Conservation (phyloP, 1,284 basidiomycete genomes). For the Fomitopsis pinicola region DNA sequence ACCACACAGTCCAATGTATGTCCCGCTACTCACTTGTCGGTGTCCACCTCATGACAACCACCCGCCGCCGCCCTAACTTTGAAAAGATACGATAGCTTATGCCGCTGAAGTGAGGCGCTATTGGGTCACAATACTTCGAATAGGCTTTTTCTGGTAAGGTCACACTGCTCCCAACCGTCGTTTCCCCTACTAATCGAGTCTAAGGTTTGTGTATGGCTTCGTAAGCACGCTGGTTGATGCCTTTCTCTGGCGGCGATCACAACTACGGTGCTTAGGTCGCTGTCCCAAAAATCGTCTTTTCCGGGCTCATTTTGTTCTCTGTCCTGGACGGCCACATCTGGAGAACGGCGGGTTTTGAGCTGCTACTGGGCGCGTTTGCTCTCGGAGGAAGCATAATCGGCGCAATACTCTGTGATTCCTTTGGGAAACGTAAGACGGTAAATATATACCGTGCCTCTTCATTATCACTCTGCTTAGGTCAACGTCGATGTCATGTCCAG, state of each 20-base stretch:
- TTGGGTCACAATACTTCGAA: background rate
- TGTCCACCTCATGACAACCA: background rate
- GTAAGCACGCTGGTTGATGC: background rate
- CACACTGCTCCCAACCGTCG: background rate
- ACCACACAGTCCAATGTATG: background rate
- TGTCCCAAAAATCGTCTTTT: background rate
- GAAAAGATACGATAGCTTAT: background rate
- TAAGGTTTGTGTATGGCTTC: background rate
- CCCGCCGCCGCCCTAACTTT: too few relatives aligned
- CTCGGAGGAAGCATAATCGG: background rate
- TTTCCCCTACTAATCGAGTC: background rate
- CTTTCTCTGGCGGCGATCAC: too few relatives aligned
- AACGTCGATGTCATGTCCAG: background rate
- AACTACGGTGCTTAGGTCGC: background rate
- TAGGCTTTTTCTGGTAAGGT: background rate
- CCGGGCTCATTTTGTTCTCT: background rate
- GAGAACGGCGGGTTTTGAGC: background rate
- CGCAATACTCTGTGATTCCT: background rate
- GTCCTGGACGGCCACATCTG: background rate
- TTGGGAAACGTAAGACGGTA: background rate
- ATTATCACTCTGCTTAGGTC: background rate
- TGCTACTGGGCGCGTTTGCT: background rate
- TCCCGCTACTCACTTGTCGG: background rate
- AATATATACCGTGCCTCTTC: background rate
- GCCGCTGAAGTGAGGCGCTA: background rate